These are phyloP conservation scores for Annona squamosa DNA, from an alignment of 164 flowering plant genomes.

Conservation along the genomic window DNA sequence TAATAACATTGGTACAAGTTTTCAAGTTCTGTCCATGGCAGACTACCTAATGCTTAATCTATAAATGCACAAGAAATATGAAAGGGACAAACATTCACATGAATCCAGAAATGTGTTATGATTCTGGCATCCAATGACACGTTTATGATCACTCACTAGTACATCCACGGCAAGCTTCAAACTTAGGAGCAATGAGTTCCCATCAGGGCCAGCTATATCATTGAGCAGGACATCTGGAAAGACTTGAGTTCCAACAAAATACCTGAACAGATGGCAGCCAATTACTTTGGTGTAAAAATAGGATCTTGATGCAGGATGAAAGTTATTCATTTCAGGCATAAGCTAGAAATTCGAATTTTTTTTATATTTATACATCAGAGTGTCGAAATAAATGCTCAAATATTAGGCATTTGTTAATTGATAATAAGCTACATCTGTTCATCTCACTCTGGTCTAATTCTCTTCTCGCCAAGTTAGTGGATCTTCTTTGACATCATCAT, in stretches of 20 bases:
- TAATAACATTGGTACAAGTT: not conserved
- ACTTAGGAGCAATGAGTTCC: conserved; percentile 76
- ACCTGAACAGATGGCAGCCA: conserved; percentile 37
- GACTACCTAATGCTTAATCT: not conserved
- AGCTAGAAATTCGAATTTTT: no score
- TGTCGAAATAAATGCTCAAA: no score
- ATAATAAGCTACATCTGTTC: no score
- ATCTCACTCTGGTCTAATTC: no score
- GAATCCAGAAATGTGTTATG: not conserved
- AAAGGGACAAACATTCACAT: not conserved
- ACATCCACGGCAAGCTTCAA: conserved; percentile 95
- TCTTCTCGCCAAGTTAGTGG: no score
- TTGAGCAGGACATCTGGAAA: conserved; percentile 91
- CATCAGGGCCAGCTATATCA: conserved; percentile 92
- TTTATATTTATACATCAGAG: no score
- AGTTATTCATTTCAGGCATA: no score
- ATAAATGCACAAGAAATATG: not conserved
- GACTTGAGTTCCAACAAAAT: conserved; percentile 61
- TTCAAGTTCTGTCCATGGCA: not conserved
- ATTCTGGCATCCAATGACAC: not conserved
- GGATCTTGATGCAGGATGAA: no score
- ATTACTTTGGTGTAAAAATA: not conserved
- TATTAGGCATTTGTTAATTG: no score
- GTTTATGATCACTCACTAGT: conserved; percentile 48
- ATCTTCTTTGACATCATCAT: no score